Conservation (phyloP, 2,329 filamentous ascomycete genomes). For the Dactylellina cionopaga region DNA sequence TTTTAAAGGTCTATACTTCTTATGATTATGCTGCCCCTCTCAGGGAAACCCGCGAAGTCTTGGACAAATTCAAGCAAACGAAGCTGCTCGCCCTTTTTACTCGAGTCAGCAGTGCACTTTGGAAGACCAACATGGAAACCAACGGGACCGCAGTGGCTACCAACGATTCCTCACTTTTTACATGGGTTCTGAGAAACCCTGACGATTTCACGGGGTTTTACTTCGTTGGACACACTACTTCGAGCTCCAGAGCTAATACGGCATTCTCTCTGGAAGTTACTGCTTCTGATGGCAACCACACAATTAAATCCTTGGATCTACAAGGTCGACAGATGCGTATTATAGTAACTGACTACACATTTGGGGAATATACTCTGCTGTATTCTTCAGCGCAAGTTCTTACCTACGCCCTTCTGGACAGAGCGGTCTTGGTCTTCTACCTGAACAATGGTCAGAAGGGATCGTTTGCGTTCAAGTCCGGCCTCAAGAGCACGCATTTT, state of each 20-base stretch:
- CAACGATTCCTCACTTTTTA: conserved; percentile 64
- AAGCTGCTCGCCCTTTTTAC: conserved; percentile 68
- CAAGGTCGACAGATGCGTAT: conserved; percentile 68
- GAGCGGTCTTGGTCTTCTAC: conserved; percentile 65
- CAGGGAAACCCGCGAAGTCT: conserved; percentile 67
- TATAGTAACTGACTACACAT: conserved; percentile 66
- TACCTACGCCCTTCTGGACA: conserved; percentile 64
- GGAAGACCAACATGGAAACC: conserved; percentile 67
- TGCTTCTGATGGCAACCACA: conserved; percentile 63
- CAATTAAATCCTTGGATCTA: conserved; percentile 64
- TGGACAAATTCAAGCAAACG: conserved; percentile 66
- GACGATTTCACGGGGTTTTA: conserved; percentile 66
- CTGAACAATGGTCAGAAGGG: conserved; percentile 65
- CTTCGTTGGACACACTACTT: conserved; percentile 64
- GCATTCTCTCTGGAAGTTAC: conserved; percentile 64
- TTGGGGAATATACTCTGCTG: conserved; percentile 64
- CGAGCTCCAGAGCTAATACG: conserved; percentile 62
- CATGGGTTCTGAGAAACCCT: conserved; percentile 63
- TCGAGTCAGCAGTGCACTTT: conserved; percentile 64
- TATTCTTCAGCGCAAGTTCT: conserved; percentile 67
- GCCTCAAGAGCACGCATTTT: conserved; percentile 59
- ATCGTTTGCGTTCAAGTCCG: conserved; percentile 65
- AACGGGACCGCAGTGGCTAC: conserved; percentile 66
- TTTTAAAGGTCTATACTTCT: conserved; percentile 60
- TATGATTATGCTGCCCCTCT: conserved; percentile 67